Conservation (phyloP, 257 asterid species). For the Rehmannia glutinosa region DNA sequence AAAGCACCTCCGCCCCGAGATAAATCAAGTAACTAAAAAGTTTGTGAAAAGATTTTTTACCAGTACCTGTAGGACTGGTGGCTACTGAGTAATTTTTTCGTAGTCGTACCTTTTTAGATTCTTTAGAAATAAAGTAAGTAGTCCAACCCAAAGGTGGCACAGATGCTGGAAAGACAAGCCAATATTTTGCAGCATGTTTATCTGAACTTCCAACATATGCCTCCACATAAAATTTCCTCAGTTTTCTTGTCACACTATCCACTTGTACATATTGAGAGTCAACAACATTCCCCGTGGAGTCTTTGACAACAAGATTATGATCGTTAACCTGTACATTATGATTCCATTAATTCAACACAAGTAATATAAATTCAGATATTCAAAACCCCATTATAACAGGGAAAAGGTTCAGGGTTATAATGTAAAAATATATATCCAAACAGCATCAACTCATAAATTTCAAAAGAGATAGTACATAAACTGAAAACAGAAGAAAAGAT, state of each 20-base stretch:
- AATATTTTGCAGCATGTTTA: constrained; percentile 46
- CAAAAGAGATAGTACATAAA: too few relatives aligned
- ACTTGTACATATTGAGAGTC: constrained; percentile 57
- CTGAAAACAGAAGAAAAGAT: too few relatives aligned
- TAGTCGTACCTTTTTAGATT: constrained; percentile 39
- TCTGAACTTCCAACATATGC: constrained; percentile 69
- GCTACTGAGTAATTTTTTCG: neutral
- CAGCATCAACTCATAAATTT: neutral
- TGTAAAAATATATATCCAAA: neutral
- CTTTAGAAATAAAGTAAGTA: constrained; percentile 60
- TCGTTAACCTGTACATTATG: constrained; percentile 56
- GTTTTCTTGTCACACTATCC: constrained; percentile 50
- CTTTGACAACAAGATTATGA: constrained; percentile 53
- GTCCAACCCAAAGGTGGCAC: constrained; percentile 78
- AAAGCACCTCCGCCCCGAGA: too few relatives aligned
- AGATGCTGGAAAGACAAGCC: constrained; percentile 65
- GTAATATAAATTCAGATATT: too few relatives aligned
- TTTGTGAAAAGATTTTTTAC: too few relatives aligned
- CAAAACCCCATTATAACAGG: neutral
- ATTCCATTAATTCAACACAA: neutral
- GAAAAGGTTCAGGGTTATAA: neutral
- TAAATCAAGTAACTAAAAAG: neutral
- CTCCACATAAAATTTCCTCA: constrained; percentile 60
- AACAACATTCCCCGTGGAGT: constrained; percentile 44
- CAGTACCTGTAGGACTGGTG: too few relatives aligned